Evolutionary conservation across 495 filamentous ascomycete species (phyloP), one percentile per base, ranked within the genome.

Genomic region (Podospora fimiseda): DNA sequence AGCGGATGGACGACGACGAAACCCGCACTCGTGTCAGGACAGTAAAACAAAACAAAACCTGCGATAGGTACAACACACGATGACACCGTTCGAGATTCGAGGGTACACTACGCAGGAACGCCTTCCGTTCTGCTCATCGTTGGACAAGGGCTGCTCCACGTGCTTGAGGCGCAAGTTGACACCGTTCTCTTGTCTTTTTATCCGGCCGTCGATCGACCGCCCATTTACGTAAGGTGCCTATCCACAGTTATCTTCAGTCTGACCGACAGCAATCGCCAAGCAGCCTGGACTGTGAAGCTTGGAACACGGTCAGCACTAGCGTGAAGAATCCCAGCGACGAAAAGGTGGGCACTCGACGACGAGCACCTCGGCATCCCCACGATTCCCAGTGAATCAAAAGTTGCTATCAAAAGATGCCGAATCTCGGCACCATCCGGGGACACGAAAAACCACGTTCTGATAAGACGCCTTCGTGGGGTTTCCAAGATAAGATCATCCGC

Each of bases 201-300:
- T 11, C 27, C 39, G 50, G 49, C 30, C 50, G 37, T 37, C 19
- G 52, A 55, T 55, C 47, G 47, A 24, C 52, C 20, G 16, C 18
- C 15, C 20, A 0, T 40, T 55, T 55, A 50, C 52, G 46, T 55
- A 55, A 55, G 47, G 52, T 55, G 39, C 50, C n/a, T n/a, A n/a
- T n/a, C n/a, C n/a, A n/a, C n/a, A n/a, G n/a, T n/a, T n/a, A n/a
- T n/a, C n/a, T n/a, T 46, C 39, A 43, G 39, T 50, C 40, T 38
- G 23, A 18, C 41, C 19, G 37, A 13, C 3, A 9, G 38, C 36
- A 37, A 14, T n/a, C 43, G n/a, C 3, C 33, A 41, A 18, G 37
- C 38, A 42, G 24, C 24, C 20, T 33, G 27, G 27, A 33, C 27
- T 33, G 16, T 11, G 9, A 37, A 19, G 33, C 51, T 53, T 36